A percentile compares a stretch with the other conserved stretches of the same genome.
Evolutionary conservation across 73 alveolate genomes (phyloP).

Genomic region (Paramecium biaurelia): DNA sequence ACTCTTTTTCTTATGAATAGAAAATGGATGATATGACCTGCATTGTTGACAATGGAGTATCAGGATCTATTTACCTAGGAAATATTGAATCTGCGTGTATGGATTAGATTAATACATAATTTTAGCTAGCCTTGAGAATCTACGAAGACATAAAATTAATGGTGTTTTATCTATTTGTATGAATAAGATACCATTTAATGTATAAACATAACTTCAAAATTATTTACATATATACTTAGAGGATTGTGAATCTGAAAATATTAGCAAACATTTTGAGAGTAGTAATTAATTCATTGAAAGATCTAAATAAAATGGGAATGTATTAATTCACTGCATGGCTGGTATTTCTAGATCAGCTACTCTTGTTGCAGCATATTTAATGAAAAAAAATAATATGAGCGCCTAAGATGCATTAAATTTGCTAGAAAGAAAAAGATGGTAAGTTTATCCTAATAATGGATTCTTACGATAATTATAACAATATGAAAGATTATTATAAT

Average conservation of each 20-base stretch:
- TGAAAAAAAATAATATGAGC: constrained; percentile 65
- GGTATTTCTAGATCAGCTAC: constrained; percentile 80
- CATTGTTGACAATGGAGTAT: background rate
- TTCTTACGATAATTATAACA: constrained; percentile 73
- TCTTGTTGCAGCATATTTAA: constrained; percentile 73
- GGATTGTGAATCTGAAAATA: constrained; percentile 29
- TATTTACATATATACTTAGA: constrained; percentile 15
- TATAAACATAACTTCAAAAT: background rate
- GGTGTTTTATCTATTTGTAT: constrained; percentile 39
- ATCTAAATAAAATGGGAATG: constrained; percentile 44
- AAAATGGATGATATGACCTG: constrained; percentile 17
- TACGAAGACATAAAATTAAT: background rate
- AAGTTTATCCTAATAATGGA: constrained; percentile 75
- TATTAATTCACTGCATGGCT: constrained; percentile 78
- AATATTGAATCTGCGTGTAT: constrained; percentile 14
- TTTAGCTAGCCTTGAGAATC: constrained; percentile 6
- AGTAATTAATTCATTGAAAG: constrained; percentile 7
- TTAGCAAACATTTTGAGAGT: background rate
- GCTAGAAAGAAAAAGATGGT: constrained; percentile 66
- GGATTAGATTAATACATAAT: background rate
- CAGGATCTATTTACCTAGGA: background rate
- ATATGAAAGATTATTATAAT: constrained; percentile 53
- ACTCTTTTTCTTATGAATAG: background rate
- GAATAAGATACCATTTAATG: constrained; percentile 42
- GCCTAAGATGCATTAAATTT: constrained; percentile 67